Evolutionary conservation across 805 yeast genomes (phyloP).

Genomic region (Metschnikowia peoriensis): DNA sequence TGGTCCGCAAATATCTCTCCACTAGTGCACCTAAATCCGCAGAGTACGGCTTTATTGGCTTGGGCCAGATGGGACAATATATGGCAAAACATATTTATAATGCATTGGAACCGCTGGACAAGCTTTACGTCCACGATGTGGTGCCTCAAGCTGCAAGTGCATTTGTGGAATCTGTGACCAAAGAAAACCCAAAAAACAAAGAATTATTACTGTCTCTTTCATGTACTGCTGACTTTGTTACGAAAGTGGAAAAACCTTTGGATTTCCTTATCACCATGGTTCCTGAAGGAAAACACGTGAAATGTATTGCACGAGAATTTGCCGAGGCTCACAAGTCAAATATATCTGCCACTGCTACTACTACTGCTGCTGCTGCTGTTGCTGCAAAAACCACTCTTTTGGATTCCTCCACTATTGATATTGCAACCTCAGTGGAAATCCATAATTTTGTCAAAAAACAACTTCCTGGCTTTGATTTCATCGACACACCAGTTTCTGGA

Average conservation of each 20-base stretch:
- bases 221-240: conserved; percentile 26
- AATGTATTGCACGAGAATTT: conserved; percentile 38
- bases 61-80: conserved; percentile 56
- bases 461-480: conserved; percentile 41
- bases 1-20: conserved; percentile 11
- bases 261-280: conserved; percentile 51
- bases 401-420: conserved; percentile 54
- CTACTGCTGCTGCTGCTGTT: conserved; percentile 7
- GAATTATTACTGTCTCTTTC: conserved; percentile 20
- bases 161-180: conserved; percentile 25
- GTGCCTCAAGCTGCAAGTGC: conserved; percentile 25
- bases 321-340: conserved; percentile 26
- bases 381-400: conserved; percentile 30
- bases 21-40: conserved; percentile 7
- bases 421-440: conserved; percentile 43
- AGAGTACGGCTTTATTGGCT: conserved; percentile 52
- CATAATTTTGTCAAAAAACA: conserved; percentile 33
- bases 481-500: conserved; percentile 57
- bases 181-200: conserved; percentile 23
- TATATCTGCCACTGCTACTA: conserved; percentile 7
- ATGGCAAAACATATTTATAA: conserved; percentile 51
- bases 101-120: conserved; percentile 36
- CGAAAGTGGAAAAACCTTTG: conserved; percentile 31
- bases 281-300: conserved; percentile 53
- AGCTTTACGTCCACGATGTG: conserved; percentile 45